phyloP scores from a whole-genome alignment of 495 filamentous ascomycete genomes.

The Aspergillus cavernicola region DNA sequence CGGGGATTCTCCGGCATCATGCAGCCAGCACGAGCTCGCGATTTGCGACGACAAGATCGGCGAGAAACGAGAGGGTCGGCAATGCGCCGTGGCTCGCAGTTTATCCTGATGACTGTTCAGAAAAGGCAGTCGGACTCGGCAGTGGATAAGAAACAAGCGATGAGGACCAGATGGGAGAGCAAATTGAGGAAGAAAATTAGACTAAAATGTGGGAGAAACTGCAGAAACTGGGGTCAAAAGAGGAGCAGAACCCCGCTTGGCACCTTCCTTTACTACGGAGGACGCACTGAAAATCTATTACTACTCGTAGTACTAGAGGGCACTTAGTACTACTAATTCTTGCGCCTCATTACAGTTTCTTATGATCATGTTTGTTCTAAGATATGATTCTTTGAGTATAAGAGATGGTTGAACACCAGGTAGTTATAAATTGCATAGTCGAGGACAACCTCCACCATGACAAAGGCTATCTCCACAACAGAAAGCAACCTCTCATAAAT shows the following conservation, averaged over 20 bases:
- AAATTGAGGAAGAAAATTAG: not conserved
- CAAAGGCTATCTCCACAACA: no score
- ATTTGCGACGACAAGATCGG: constrained; percentile 10
- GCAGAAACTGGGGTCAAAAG: not conserved
- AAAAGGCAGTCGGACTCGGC: not conserved
- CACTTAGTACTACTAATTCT: no score
- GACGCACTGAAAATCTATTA: not conserved
- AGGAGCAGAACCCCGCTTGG: constrained; percentile 13
- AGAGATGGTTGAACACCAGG: no score
- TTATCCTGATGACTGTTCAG: not conserved
- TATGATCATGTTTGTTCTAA: no score
- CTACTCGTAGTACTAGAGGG: no score
- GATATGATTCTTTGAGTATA: no score
- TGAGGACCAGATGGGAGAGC: not conserved
- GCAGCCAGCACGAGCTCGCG: constrained; percentile 20
- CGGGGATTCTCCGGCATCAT: constrained; percentile 42
- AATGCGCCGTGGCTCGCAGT: not conserved
- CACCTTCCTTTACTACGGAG: not conserved
- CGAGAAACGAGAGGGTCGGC: constrained; percentile 1
- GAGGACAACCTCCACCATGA: no score
- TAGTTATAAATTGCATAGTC: no score
- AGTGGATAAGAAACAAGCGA: not conserved
- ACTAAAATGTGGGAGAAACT: not conserved
- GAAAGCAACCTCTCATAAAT: no score
- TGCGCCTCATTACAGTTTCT: no score